phyloP scores from a whole-genome alignment of 1,284 basidiomycete genomes.

The Boletus semigastroideus region DNA sequence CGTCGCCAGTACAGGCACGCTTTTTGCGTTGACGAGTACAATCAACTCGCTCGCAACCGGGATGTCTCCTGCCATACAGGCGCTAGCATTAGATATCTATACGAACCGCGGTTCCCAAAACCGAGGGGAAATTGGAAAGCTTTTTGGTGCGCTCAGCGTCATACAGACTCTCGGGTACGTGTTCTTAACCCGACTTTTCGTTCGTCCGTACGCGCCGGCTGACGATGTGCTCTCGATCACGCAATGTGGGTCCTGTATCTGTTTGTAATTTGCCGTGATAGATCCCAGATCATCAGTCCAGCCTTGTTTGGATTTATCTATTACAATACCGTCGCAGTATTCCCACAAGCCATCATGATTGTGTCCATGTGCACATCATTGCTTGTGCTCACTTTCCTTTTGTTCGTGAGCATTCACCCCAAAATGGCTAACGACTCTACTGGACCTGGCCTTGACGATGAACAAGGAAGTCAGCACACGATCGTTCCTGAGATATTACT shows the following conservation, averaged over 20 bases:
- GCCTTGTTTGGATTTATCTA: conserved; percentile 50
- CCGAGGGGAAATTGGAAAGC: conserved; percentile 49
- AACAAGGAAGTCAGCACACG: conserved; percentile 1
- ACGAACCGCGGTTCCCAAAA: conserved; percentile 41
- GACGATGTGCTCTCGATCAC: neutral
- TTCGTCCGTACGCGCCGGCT: neutral
- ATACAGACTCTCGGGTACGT: conserved; percentile 63
- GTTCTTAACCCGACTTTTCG: neutral
- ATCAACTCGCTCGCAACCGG: conserved; percentile 56
- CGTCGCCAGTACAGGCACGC: conserved; percentile 38
- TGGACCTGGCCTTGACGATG: neutral
- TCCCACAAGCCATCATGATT: conserved; percentile 47
- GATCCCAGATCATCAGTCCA: conserved; percentile 47
- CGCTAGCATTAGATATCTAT: conserved; percentile 65
- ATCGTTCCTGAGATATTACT: conserved; percentile 1
- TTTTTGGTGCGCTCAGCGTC: conserved; percentile 75
- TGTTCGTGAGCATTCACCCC: conserved; percentile 36
- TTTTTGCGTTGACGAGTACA: conserved; percentile 51
- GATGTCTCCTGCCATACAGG: conserved; percentile 63
- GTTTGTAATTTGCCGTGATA: conserved; percentile 19
- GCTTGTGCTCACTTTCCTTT: conserved; percentile 35
- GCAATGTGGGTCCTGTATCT: neutral
- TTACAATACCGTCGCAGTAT: conserved; percentile 44
- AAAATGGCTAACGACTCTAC: neutral
- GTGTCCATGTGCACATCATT: conserved; percentile 29